Evolutionary conservation across 805 yeast species (phyloP).

Genomic region (Scheffersomyces lignosus): DNA sequence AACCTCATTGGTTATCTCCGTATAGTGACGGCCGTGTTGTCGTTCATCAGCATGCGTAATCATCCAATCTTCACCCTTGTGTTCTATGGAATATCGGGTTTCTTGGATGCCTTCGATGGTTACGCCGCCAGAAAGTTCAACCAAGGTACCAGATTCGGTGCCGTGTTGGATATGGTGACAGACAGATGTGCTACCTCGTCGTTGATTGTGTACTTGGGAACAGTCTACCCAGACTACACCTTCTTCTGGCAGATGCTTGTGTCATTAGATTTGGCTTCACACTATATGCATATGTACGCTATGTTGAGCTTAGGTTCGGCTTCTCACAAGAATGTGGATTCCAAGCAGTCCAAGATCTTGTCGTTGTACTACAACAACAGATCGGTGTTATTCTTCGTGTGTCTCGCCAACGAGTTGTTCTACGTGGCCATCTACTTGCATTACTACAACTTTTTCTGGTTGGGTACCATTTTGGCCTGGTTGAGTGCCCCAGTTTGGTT

Average conservation of each 20-base stretch:
- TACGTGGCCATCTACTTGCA: constrained; percentile 85
- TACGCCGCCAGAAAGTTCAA: constrained; percentile 86
- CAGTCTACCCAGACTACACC: constrained; percentile 70
- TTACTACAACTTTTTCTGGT: constrained; percentile 60
- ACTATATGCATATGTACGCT: constrained; percentile 98
- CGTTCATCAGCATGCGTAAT: constrained; percentile 77
- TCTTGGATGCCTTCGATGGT: constrained; percentile 95
- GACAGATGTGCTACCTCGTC: constrained; percentile 96
- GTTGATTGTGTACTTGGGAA: constrained; percentile 81
- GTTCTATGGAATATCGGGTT: constrained; percentile 82
- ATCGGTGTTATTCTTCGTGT: constrained; percentile 78
- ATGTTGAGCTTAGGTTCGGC: constrained; percentile 75
- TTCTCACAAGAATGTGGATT: constrained; percentile 81
- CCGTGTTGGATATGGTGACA: constrained; percentile 97
- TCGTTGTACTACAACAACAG: constrained; percentile 86
- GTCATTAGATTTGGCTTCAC: constrained; percentile 86
- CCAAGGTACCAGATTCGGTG: constrained; percentile 92
- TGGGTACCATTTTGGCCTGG: constrained; percentile 59
- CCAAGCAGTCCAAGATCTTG: constrained; percentile 68
- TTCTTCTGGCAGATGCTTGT: constrained; percentile 80
- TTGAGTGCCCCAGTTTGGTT: constrained; percentile 82
- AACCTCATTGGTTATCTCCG: constrained; percentile 89
- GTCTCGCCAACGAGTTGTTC: constrained; percentile 91
- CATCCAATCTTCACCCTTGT: constrained; percentile 80
- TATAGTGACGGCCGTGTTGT: constrained; percentile 75